phyloP scores from a whole-genome alignment of 139 green algal genomes.

The Penium margaritaceum region DNA sequence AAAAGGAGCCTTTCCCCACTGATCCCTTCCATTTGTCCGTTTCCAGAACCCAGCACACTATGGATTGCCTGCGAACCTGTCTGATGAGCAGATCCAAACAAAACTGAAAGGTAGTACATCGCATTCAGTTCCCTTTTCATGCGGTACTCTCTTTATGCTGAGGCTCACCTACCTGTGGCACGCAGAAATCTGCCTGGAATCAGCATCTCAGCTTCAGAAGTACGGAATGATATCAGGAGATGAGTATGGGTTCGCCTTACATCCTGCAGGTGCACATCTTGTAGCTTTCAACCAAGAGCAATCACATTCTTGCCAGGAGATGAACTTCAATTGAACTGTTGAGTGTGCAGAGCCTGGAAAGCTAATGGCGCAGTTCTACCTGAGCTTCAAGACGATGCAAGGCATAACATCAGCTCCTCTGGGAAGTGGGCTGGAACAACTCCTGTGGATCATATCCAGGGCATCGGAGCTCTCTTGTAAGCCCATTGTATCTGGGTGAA shows the following conservation, averaged over 20 bases:
- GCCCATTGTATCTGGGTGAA: too few relatives aligned
- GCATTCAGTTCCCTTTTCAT: too few relatives aligned
- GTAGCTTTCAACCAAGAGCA: not conserved
- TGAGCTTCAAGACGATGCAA: slow-evolving; percentile 41
- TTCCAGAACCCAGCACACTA: slow-evolving; percentile 43
- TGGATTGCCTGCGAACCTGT: slow-evolving; percentile 15
- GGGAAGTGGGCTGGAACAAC: slow-evolving; percentile 23
- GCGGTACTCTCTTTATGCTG: too few relatives aligned
- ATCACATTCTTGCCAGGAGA: not conserved
- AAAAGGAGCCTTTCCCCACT: too few relatives aligned
- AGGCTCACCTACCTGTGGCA: too few relatives aligned
- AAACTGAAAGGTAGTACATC: slow-evolving; percentile 32
- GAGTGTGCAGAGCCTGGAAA: slow-evolving; percentile 38
- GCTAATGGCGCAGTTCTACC: slow-evolving; percentile 40
- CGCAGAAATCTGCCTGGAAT: slow-evolving; percentile 37
- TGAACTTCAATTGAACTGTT: not conserved
- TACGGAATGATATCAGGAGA: slow-evolving; percentile 37
- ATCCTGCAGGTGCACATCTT: slow-evolving; percentile 7
- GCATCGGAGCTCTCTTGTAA: slow-evolving; percentile 43
- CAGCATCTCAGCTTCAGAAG: slow-evolving; percentile 31
- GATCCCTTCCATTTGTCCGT: too few relatives aligned
- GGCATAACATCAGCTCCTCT: not conserved
- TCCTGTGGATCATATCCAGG: slow-evolving; percentile 18
- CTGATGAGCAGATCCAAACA: slow-evolving; percentile 32
- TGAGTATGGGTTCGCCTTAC: slow-evolving; percentile 31